A percentile compares a stretch with the other conserved stretches of the same genome.
phyloP scores from a whole-genome alignment of 2,329 filamentous ascomycete species.

The Geosmithia morbida region DNA sequence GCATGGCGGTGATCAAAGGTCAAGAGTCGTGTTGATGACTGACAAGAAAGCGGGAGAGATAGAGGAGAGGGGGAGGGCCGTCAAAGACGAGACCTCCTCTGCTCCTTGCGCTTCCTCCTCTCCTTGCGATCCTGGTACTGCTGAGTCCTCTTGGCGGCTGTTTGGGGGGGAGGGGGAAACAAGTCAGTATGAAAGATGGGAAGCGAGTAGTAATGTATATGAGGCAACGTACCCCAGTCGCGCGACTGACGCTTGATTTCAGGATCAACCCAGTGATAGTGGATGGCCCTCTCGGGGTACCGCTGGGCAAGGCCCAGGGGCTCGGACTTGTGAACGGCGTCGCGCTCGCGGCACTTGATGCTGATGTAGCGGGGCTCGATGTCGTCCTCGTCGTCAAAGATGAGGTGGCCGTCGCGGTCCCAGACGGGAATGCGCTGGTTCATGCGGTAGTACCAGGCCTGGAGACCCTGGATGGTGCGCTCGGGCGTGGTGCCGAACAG shows the following conservation, averaged over 20 bases:
- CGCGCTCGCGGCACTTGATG: constrained; percentile 24
- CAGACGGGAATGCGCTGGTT: constrained; percentile 25
- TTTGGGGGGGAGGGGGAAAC: neutral
- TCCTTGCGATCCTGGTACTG: constrained; percentile 22
- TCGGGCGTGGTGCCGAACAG: constrained; percentile 21
- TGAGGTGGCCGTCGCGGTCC: constrained; percentile 23
- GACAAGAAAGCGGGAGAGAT: too few species aligned
- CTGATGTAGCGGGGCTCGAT: constrained; percentile 19
- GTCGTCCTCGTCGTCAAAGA: constrained; percentile 23
- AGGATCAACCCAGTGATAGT: constrained; percentile 27
- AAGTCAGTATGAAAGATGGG: neutral
- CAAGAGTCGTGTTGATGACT: too few species aligned
- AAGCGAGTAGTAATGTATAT: neutral
- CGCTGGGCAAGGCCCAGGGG: constrained; percentile 23
- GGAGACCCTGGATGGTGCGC: constrained; percentile 23
- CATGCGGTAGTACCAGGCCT: constrained; percentile 28
- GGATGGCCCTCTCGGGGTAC: constrained; percentile 31
- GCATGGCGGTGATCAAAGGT: too few species aligned
- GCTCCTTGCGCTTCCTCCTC: constrained; percentile 21
- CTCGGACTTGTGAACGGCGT: constrained; percentile 19
- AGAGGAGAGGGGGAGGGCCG: too few species aligned
- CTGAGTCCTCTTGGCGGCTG: constrained; percentile 18
- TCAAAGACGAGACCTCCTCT: constrained; percentile 5
- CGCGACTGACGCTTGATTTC: constrained; percentile 21
- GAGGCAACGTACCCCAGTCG: constrained; percentile 23